Evolutionary conservation across 257 asterid genomes (phyloP), one percentile per base, ranked within the genome.

Genomic region (Penstemon newberryi): DNA sequence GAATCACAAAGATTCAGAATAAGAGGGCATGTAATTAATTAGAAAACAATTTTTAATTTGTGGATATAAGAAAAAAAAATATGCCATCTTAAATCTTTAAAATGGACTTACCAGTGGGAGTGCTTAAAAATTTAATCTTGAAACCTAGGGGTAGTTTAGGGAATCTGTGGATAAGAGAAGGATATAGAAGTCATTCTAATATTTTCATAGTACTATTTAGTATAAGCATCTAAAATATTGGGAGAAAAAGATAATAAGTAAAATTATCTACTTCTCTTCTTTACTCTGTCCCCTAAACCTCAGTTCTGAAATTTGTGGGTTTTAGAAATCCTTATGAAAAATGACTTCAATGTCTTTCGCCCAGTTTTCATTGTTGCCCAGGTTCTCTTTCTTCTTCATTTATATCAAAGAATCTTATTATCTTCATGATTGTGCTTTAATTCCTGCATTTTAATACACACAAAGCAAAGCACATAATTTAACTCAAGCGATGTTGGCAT

Each of bases 281-380:
- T n/a, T 36, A 38, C 13, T 57, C 63, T 65, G 60, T 68, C 75
- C 81, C 77, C 73, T 73, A 82, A 88, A 85, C 85, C 93, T 86
- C 89, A 40, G 50, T 8, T 62, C 65, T 60, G 53, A 70, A 52
- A 37, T 70, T 75, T 75, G 62, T 75, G 87, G 73, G 82, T 63
- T 77, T 61, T 73, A 69, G 60, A 70, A 80, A 79, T 72, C 64
- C 80, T 63, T 56, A 43, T 50, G 72, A 44, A 68, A 56, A 50
- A 89, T 92, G 98, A 92, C 92, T 77, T 79, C 84, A 69, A 65
- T 86, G 57, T 80, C 92, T 63, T 84, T 83, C 70, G 69, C 87
- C 5, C 91, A 83, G 56, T 79, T 84, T 63, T 67, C 89, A 43
- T 73, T 86, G 58, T 67, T 80, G 36, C 89, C 96, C 89, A 89